Evolutionary conservation across 805 yeast species (phyloP).

Genomic region (Isabelozyma gotoi): DNA sequence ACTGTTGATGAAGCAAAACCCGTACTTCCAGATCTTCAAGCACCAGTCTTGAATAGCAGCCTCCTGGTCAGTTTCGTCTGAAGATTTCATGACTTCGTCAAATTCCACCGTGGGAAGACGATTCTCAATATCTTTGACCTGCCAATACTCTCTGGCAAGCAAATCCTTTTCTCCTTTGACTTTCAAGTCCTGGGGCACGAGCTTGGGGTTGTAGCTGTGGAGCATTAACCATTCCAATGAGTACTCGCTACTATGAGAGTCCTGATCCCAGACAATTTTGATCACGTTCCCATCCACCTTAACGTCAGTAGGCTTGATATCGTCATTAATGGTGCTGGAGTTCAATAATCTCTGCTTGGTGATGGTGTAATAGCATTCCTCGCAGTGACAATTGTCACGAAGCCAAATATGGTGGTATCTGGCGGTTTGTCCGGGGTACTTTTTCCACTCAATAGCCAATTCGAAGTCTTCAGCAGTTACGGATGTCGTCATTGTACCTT

Average conservation of each 20-base stretch:
- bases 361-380: slow-evolving; percentile 48
- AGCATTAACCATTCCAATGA: slow-evolving; percentile 42
- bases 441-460: background rate
- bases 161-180: slow-evolving; percentile 23
- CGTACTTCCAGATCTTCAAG: slow-evolving; percentile 51
- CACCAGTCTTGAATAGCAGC: slow-evolving; percentile 57
- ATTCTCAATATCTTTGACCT: slow-evolving; percentile 35
- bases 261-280: slow-evolving; percentile 38
- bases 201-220: slow-evolving; percentile 54
- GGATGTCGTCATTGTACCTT: background rate
- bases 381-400: slow-evolving; percentile 63
- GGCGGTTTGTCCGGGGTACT: slow-evolving; percentile 6
- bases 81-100: slow-evolving; percentile 40
- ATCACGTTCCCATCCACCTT: slow-evolving; percentile 11
- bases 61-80: slow-evolving; percentile 27
- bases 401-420: slow-evolving; percentile 55
- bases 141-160: slow-evolving; percentile 45
- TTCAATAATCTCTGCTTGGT: slow-evolving; percentile 63
- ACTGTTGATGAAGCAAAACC: slow-evolving; percentile 60
- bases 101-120: slow-evolving; percentile 50
- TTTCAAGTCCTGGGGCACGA: slow-evolving; percentile 31
- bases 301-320: slow-evolving; percentile 20
- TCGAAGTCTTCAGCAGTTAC: slow-evolving; percentile 3
- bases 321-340: slow-evolving; percentile 43
- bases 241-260: slow-evolving; percentile 38